Conservation (phyloP, 441 rosid species). For the Viola pubescens region DNA sequence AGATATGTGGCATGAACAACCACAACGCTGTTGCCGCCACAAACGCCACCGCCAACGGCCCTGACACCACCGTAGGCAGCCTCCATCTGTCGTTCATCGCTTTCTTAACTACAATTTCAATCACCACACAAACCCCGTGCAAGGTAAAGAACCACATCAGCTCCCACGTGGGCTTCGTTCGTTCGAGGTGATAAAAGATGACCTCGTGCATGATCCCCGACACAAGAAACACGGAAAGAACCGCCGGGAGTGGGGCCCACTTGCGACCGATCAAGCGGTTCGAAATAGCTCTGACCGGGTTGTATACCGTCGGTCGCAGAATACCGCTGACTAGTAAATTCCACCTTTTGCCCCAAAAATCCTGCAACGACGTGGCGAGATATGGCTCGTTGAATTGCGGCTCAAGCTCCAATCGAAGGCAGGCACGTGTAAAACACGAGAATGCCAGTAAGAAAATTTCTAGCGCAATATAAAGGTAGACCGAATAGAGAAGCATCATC, state of each 20-base stretch:
- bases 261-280: not conserved
- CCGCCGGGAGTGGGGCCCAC: constrained; percentile 4
- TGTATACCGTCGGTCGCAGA: constrained; percentile 10
- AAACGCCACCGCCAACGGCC: constrained; percentile 1
- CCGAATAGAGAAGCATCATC: not conserved
- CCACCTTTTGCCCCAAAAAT: constrained; percentile 19
- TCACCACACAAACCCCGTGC: constrained; percentile 11
- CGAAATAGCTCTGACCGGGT: not conserved
- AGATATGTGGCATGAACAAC: constrained; percentile 13
- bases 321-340: constrained; percentile 7
- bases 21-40: constrained; percentile 1
- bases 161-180: constrained; percentile 12
- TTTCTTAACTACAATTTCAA: constrained; percentile 9
- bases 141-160: constrained; percentile 10
- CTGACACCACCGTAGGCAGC: not conserved
- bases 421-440: not conserved
- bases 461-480: constrained; percentile 3
- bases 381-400: constrained; percentile 17
- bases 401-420: constrained; percentile 12
- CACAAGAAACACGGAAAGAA: constrained; percentile 1
- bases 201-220: constrained; percentile 14
- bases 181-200: constrained; percentile 7
- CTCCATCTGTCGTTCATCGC: not conserved
- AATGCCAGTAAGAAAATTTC: constrained; percentile 6
- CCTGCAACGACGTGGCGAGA: constrained; percentile 13